Percentiles rank a stretch among this genome's conserved stretches.
These are phyloP conservation scores for Phytophthora vignae DNA, from an alignment of 352 stramenopile genomes.

Conservation along the genomic window DNA sequence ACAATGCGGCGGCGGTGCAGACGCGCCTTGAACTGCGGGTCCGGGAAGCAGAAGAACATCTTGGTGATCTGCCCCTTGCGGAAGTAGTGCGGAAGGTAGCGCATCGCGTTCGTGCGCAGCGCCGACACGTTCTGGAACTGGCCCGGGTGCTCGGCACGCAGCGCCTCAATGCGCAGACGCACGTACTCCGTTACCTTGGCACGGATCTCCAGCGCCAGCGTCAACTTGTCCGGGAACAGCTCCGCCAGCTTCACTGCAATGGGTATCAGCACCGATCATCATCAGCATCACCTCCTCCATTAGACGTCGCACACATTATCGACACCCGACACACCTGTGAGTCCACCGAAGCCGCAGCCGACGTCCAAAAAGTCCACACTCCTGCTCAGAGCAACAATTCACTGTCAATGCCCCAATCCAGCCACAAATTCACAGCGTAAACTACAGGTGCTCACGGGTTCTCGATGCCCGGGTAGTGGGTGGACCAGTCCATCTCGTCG, in stretches of 20 bases:
- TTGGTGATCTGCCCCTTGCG: conserved; percentile 92
- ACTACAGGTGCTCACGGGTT: conserved; percentile 56
- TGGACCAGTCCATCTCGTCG: conserved; percentile 93
- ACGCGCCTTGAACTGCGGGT: conserved; percentile 99
- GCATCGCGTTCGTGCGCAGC: conserved; percentile 97
- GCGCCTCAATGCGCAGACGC: conserved; percentile 89
- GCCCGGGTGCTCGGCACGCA: conserved; percentile 78
- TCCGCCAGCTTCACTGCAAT: conserved; percentile 88
- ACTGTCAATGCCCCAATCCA: background rate
- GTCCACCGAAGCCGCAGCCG: conserved; percentile 97
- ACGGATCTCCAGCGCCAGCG: conserved; percentile 98
- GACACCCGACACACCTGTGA: conserved; percentile 76
- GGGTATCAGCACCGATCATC: conserved; percentile 1
- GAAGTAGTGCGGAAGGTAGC: conserved; percentile 89
- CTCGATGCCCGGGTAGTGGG: conserved; percentile 92
- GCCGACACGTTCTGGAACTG: conserved; percentile 97
- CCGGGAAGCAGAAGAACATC: conserved; percentile 99
- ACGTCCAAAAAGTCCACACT: conserved; percentile 96
- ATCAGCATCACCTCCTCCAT: background rate
- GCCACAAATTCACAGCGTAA: background rate
- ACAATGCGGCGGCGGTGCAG: conserved; percentile 96
- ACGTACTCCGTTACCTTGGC: conserved; percentile 96
- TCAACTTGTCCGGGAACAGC: conserved; percentile 94
- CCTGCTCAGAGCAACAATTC: conserved; percentile 38
- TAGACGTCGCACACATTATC: background rate